Percentiles rank a stretch among this genome's conserved stretches.
phyloP scores from a whole-genome alignment of 1,284 basidiomycete genomes.

The Cutaneotrichosporon spelunceum region DNA sequence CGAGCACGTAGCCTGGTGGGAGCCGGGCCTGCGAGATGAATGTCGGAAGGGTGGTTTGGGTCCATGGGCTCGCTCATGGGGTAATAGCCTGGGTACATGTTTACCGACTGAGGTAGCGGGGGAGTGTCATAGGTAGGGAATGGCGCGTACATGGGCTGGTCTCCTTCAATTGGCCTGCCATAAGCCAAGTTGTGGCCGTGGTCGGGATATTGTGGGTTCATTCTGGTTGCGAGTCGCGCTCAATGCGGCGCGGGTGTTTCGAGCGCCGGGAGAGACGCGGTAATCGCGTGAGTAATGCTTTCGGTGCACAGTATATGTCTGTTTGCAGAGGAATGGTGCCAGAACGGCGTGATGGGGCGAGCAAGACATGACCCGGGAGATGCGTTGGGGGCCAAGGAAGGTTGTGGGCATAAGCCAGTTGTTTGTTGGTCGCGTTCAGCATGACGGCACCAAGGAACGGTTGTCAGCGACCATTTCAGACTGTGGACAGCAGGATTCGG shows the following conservation, averaged over 20 bases:
- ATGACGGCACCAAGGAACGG: background rate
- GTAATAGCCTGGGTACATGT: background rate
- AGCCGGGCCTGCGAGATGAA: conserved; percentile 32
- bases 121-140: conserved; percentile 1
- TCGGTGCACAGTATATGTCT: conserved; percentile 1
- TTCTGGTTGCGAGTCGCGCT: background rate
- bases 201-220: conserved; percentile 14
- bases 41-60: conserved; percentile 4
- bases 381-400: background rate
- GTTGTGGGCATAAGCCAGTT: background rate
- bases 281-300: background rate
- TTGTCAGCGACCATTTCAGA: background rate
- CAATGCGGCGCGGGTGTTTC: background rate
- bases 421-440: background rate
- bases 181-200: conserved; percentile 1
- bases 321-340: background rate
- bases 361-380: background rate
- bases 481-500: background rate
- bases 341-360: background rate
- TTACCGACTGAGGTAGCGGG: background rate
- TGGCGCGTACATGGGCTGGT: conserved; percentile 7
- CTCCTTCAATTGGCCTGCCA: background rate
- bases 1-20: conserved; percentile 29
- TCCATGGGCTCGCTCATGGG: conserved; percentile 9
- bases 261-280: background rate